Base-by-base conservation (phyloP, 2,329 filamentous ascomycete genomes). In the Blastomyces gilchristii region DNA sequence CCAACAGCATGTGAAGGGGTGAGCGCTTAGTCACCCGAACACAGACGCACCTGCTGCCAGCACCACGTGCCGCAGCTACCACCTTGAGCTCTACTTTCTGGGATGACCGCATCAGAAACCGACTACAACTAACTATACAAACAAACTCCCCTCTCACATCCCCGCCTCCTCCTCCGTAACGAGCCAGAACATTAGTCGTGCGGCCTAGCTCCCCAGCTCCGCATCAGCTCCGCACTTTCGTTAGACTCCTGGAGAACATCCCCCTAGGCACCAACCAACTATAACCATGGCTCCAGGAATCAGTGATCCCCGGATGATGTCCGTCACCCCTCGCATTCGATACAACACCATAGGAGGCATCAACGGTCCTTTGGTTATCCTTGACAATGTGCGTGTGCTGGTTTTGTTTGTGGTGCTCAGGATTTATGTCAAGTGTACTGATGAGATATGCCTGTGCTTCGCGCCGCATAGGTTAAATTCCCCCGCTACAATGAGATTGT, bases 281-380 rank as follows among this genome's bases (percentile, higher is more conserved):
- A 4, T 31, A 64, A 68, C 63, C 71, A 77, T 77, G 76, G 72
- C 75, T 62, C 68, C 72, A 68, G 76, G 75, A 57, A 71, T 77
- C 58, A 69, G 76, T 67, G 78, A 79, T 66, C 75, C 75, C 65
- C 75, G 78, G 69, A 80, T 81, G 78, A 74, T 74, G 68, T 74
- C 75, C 70, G 78, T 90, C 75, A 83, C 86, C 74, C 87, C 87
- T 69, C 82, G 87, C 75, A 83, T 97, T 79, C 87, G 89, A 73
- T 99, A 99, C 86, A 99, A 99, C 82, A 99, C 94, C 71, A 91
- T 99, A 75, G 90, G 91, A 74, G 93, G 93, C 82, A 88, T 99
- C 79, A 99, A 99, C 81, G 94, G 94, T 65, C 94, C 94, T 72
- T 85, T 99, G 78, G 94, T 99, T 75, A 93, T 99, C 74, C 85